Evolutionary conservation across 129 eudicot species (phyloP), one percentile per base, ranked within the genome.

Genomic region (Calendula officinalis): DNA sequence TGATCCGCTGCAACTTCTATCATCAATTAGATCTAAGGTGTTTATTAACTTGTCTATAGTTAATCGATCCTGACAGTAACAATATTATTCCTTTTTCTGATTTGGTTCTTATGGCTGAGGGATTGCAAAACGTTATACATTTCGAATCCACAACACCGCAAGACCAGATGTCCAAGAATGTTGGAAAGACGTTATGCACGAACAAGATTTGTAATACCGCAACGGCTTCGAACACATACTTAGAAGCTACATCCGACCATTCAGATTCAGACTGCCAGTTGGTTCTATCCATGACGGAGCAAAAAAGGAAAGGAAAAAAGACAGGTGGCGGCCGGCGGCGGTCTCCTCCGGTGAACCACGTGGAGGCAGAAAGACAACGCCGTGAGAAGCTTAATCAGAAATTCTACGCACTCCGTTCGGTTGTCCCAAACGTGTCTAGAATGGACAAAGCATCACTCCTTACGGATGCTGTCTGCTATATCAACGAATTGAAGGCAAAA

Each of bases 361-460:
- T 85, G 67, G 89, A 86, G 73, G 86, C 89, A 15, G 94, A 86
- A 81, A 58, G 94, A 42, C 94, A 82, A 72, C 48, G 94, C 58
- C 61, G 94, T 52, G 86, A 86, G 80, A 86, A 77, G 82, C 83
- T 82, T 52, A 86, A 86, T 80, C 79, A 68, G 67, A 82, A 89
- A 2, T 82, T 86, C 76, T 86, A 86, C 45, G 81, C 82, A 4
- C 84, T 86, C 27, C 76, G 94, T 4, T 70, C 86, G 3, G 89
- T 82, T 13, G 89, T 82, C 33, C 89, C 89, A 0, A 80, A 86
- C 67, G 89, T 86, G 1, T 82, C 94, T 0, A 38, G 81, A 22
- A 82, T 82, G 86, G 88, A 86, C 82, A 86, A 86, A 48, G 94
- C 94, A 0, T 86, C 94, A 2, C 65, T 86, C 10, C 72, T 86